Evolutionary conservation across 2,329 filamentous ascomycete genomes (phyloP), one percentile per base, ranked within the genome.

Genomic region (Alternaria incomplexa): DNA sequence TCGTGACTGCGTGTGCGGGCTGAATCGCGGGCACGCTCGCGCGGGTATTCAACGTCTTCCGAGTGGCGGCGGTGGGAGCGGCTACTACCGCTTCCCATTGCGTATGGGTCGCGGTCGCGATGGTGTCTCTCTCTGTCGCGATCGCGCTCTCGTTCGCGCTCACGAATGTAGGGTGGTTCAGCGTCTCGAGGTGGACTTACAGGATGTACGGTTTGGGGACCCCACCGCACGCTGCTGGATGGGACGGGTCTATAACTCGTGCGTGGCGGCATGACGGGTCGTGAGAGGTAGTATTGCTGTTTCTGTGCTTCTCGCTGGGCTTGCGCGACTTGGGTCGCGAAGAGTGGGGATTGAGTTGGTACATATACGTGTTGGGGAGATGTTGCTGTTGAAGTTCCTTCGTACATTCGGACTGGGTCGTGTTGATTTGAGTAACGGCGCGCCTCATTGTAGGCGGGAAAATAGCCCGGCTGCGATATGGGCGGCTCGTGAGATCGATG

Each of bases 281-380:
- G 61, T 5, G 69, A 63, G 8, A 76, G 74, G 52, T 79, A 74
- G 63, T 78, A 74, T 25, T 72, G 74, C 2, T 73, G 70, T 26
- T 72, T 74, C 1, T 73, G 70, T 28, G 73, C 59, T 47, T 62
- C 59, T 13, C 57, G 59, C 36, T 81, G 75, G 32, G 80, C 58
- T 25, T 80, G 77, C 7, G 82, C 81, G 5, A 84, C 78, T 15
- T 82, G 81, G 1, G 82, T 82, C 5, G 83, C 83, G 62, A 85
- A 85, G 4, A 84, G 69, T 4, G 83, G 83, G 2, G 78, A 75
- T 46, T 80, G 81, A 3, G 80, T 83, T 3, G 83, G 83, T 6
- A 75, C 81, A 65, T 84, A 85, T 1, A 78, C 72, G 13, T 73
- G 71, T n/a, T 67, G 67, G 7, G 69, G 69, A 30, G 71, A 69